Evolutionary conservation across 2,329 filamentous ascomycete species (phyloP).

Genomic region (Myotisia sp.): DNA sequence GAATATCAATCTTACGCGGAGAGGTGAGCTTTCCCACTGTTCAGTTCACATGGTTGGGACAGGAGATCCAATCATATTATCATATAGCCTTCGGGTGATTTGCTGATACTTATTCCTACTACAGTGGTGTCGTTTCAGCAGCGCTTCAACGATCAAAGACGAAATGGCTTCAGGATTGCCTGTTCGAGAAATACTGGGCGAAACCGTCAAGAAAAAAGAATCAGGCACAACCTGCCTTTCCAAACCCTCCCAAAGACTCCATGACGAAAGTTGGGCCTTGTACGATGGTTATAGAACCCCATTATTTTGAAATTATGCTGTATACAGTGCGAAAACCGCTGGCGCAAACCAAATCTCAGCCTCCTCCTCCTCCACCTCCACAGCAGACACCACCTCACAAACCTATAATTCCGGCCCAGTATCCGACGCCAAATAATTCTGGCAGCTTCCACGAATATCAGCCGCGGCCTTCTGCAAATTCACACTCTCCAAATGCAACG

Average conservation of each 20-base stretch:
- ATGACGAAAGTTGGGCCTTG: slow-evolving; percentile 44
- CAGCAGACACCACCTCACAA: slow-evolving; percentile 17
- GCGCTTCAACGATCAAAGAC: slow-evolving; percentile 46
- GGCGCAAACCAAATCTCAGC: slow-evolving; percentile 19
- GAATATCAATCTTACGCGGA: slow-evolving; percentile 48
- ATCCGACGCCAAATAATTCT: slow-evolving; percentile 23
- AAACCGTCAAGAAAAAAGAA: slow-evolving; percentile 44
- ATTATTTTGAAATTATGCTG: slow-evolving; percentile 46
- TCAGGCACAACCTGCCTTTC: slow-evolving; percentile 30
- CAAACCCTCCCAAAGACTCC: slow-evolving; percentile 37
- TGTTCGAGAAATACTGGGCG: slow-evolving; percentile 44
- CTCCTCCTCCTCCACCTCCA: slow-evolving; percentile 1
- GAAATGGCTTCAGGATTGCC: slow-evolving; percentile 41
- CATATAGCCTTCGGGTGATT: background rate
- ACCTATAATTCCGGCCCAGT: slow-evolving; percentile 32
- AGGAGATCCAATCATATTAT: background rate
- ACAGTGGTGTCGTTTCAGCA: slow-evolving; percentile 41
- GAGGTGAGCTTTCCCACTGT: slow-evolving; percentile 25
- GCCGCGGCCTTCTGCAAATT: slow-evolving; percentile 21
- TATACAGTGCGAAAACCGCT: slow-evolving; percentile 41
- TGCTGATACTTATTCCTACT: slow-evolving; percentile 11
- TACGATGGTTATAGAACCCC: slow-evolving; percentile 47
- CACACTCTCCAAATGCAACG: slow-evolving; percentile 8
- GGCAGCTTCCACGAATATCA: slow-evolving; percentile 30
- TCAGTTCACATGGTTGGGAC: background rate